Evolutionary conservation across 371 early-diverging fungal species (phyloP), one percentile per base, ranked within the genome.

Genomic region (Mucor mucedo): DNA sequence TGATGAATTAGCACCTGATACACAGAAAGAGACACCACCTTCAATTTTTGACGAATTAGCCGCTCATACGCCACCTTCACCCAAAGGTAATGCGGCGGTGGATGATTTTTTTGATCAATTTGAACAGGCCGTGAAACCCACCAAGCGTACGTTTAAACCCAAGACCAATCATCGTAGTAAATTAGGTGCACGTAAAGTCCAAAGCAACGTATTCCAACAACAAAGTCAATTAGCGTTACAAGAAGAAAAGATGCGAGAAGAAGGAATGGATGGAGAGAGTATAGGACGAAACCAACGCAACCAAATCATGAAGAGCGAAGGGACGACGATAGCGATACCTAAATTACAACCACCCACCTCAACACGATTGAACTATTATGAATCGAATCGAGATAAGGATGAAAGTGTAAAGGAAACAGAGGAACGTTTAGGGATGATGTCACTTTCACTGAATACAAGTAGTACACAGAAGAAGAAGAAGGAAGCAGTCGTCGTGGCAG

Each of bases 111-210:
- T 70, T 30, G 52, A 60, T 39, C 42, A 70, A 4, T 50, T 62
- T 49, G 53, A 59, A 39, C 52, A 62, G 3, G 32, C 42, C 8
- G 14, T 50, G n/a, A 16, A 32, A 32, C 32, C n/a, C 21, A 21
- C 21, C 2, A 40, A 58, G 49, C 41, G 50, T 16, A 65, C 44
- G 32, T 44, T 53, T 4, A 65, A 61, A 29, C 62, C 61, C 21
- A 58, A 56, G 45, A 52, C 32, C 2, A 27, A 32, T 4, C 65
- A 56, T 35, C 11, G 28, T 28, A 50, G 56, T 5, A 65, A 65
- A 48, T 11, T 65, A 13, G 70, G 70, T 5, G 70, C 56, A n/a
- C 65, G 65, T 28, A 70, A 62, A 54, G 70, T 70, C 13, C 42
- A 70, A 29, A 47, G 44, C 21, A 61, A 55, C 45, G 59, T 70